Evolutionary conservation across 441 rosid genomes (phyloP).

Genomic region (Breynia disticha): DNA sequence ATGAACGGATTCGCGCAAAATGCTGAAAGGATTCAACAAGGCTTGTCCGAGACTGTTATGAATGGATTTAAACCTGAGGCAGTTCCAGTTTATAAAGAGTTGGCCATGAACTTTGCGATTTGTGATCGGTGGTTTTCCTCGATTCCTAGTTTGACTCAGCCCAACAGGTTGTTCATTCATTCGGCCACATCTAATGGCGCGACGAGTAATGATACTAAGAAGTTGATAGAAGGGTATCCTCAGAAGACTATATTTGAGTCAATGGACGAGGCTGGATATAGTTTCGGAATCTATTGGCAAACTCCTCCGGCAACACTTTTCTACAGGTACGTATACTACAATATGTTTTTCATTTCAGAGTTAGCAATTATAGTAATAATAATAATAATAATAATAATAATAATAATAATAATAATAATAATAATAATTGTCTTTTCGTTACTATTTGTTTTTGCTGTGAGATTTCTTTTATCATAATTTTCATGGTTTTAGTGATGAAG

Average conservation of each 20-base stretch:
- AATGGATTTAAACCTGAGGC: slow-evolving; percentile 60
- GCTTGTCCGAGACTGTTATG: slow-evolving; percentile 67
- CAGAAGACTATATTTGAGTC: slow-evolving; percentile 69
- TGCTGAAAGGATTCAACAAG: slow-evolving; percentile 53
- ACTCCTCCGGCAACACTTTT: slow-evolving; percentile 52
- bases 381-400: too few relatives aligned
- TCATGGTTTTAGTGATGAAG: too few relatives aligned
- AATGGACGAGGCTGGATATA: slow-evolving; percentile 49
- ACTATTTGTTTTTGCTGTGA: too few relatives aligned
- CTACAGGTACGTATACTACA: slow-evolving; percentile 47
- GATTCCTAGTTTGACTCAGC: slow-evolving; percentile 64
- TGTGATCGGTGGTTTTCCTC: slow-evolving; percentile 87
- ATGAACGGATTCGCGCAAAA: slow-evolving; percentile 90
- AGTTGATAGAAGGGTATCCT: slow-evolving; percentile 53
- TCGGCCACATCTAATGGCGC: slow-evolving; percentile 88
- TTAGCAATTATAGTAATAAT: too few relatives aligned
- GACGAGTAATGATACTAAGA: slow-evolving; percentile 40
- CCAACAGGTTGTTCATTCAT: slow-evolving; percentile 62
- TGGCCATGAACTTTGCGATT: slow-evolving; percentile 58
- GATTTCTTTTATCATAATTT: too few relatives aligned
- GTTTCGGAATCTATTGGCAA: slow-evolving; percentile 63
- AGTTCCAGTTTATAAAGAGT: slow-evolving; percentile 61
- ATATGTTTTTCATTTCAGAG: too few relatives aligned
- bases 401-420: too few relatives aligned
- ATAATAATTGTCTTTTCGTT: too few relatives aligned